These are phyloP conservation scores for Termitomyces sp. DNA, from an alignment of 768 basidiomycete genomes.

Conservation along the genomic window DNA sequence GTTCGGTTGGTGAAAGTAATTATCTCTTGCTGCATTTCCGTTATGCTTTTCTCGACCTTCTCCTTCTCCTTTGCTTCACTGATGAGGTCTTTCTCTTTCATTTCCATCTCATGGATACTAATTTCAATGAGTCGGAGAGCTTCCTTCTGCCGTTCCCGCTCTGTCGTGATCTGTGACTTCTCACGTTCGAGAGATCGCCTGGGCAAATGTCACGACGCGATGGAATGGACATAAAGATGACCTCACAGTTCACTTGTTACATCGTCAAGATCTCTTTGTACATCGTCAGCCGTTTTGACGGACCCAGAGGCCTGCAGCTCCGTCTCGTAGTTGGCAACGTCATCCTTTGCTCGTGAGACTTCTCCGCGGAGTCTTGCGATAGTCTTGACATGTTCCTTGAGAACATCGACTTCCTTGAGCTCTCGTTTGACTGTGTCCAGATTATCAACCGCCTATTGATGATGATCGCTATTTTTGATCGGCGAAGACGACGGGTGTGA, in stretches of 20 bases:
- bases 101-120: conserved; percentile 56
- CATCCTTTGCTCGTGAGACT: conserved; percentile 50
- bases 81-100: conserved; percentile 50
- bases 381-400: conserved; percentile 58
- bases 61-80: conserved; percentile 57
- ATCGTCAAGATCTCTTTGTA: conserved; percentile 69
- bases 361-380: conserved; percentile 58
- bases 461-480: background rate
- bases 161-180: conserved; percentile 45
- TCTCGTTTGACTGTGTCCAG: conserved; percentile 51
- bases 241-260: conserved; percentile 63
- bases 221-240: background rate
- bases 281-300: conserved; percentile 77
- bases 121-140: conserved; percentile 50
- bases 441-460: conserved; percentile 43
- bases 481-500: background rate
- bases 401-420: conserved; percentile 47
- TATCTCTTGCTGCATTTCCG: conserved; percentile 55
- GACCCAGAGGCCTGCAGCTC: conserved; percentile 70
- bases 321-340: conserved; percentile 58
- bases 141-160: conserved; percentile 56
- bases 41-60: conserved; percentile 47
- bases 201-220: background rate
- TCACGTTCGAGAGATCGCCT: conserved; percentile 69
- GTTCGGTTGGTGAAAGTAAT: conserved; percentile 32